These are phyloP conservation scores for Mycena haematopus DNA, from an alignment of 768 basidiomycete genomes.

Conservation along the genomic window DNA sequence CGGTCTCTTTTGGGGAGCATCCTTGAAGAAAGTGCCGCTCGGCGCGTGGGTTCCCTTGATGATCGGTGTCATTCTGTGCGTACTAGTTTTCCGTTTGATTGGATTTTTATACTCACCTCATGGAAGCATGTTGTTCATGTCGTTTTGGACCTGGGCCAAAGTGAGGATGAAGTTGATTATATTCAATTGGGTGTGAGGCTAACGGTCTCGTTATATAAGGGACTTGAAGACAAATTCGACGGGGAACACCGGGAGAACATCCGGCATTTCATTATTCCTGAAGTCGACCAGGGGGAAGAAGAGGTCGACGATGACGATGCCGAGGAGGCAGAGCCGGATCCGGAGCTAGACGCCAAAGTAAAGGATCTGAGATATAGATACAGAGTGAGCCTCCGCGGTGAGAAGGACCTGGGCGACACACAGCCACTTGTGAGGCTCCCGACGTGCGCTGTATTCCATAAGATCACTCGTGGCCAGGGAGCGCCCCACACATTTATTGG, in stretches of 20 bases:
- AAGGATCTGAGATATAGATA: slow-evolving; percentile 34
- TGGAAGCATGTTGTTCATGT: slow-evolving; percentile 51
- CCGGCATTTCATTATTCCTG: slow-evolving; percentile 55
- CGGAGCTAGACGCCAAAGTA: slow-evolving; percentile 32
- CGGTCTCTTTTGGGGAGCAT: slow-evolving; percentile 72
- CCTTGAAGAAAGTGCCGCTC: slow-evolving; percentile 63
- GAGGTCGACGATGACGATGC: slow-evolving; percentile 29
- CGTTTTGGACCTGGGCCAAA: slow-evolving; percentile 73
- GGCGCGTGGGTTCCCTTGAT: slow-evolving; percentile 75
- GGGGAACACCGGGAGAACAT: slow-evolving; percentile 59
- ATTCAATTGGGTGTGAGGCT: background rate
- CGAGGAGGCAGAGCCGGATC: slow-evolving; percentile 30
- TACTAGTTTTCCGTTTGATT: background rate
- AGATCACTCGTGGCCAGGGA: slow-evolving; percentile 56
- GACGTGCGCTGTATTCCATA: slow-evolving; percentile 64
- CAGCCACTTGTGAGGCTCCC: slow-evolving; percentile 49
- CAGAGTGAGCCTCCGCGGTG: slow-evolving; percentile 17
- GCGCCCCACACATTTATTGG: slow-evolving; percentile 70
- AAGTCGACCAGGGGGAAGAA: slow-evolving; percentile 21
- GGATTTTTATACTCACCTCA: background rate
- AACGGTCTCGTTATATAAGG: slow-evolving; percentile 32
- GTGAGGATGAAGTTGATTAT: slow-evolving; percentile 33
- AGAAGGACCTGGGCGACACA: slow-evolving; percentile 23
- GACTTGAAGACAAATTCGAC: slow-evolving; percentile 69
- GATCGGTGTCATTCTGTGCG: slow-evolving; percentile 58